A percentile compares a stretch with the other conserved stretches of the same genome.
phyloP scores from a whole-genome alignment of 768 basidiomycete genomes.

The Leccinum uliginosum region DNA sequence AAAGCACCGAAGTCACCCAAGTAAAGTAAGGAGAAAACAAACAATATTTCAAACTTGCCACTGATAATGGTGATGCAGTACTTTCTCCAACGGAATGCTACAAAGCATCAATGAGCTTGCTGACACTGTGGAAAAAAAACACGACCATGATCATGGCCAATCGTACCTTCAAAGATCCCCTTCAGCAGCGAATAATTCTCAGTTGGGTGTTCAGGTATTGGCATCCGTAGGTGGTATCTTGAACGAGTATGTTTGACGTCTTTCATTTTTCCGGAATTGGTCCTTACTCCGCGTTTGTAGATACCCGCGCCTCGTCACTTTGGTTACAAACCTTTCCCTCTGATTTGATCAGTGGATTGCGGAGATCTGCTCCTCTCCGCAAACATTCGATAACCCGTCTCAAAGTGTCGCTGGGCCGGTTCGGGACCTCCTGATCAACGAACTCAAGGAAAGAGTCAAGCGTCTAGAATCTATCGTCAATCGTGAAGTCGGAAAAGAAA shows the following conservation, averaged over 20 bases:
- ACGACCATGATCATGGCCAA: slow-evolving; percentile 31
- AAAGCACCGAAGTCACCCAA: slow-evolving; percentile 47
- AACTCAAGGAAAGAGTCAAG: slow-evolving; percentile 29
- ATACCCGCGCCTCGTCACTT: slow-evolving; percentile 36
- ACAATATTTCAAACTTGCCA: not conserved
- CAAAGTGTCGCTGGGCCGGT: slow-evolving; percentile 20
- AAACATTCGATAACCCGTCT: slow-evolving; percentile 46
- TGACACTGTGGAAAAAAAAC: slow-evolving; percentile 35
- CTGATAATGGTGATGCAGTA: slow-evolving; percentile 28
- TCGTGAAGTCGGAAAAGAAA: slow-evolving; percentile 41
- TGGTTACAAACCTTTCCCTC: slow-evolving; percentile 39
- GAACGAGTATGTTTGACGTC: slow-evolving; percentile 42
- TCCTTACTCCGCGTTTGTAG: slow-evolving; percentile 28
- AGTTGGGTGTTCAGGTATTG: slow-evolving; percentile 41
- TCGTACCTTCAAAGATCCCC: slow-evolving; percentile 33
- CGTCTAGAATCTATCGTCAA: slow-evolving; percentile 42
- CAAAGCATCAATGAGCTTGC: slow-evolving; percentile 43
- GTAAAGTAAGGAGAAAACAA: slow-evolving; percentile 42
- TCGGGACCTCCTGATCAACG: slow-evolving; percentile 34
- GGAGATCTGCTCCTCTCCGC: slow-evolving; percentile 34
- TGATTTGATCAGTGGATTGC: slow-evolving; percentile 51
- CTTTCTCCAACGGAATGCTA: slow-evolving; percentile 42
- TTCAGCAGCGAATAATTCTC: slow-evolving; percentile 2
- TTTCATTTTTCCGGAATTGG: slow-evolving; percentile 15
- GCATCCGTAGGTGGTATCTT: slow-evolving; percentile 43